phyloP scores from a whole-genome alignment of 148 eudicot species.

The Euryodendron excelsum region DNA sequence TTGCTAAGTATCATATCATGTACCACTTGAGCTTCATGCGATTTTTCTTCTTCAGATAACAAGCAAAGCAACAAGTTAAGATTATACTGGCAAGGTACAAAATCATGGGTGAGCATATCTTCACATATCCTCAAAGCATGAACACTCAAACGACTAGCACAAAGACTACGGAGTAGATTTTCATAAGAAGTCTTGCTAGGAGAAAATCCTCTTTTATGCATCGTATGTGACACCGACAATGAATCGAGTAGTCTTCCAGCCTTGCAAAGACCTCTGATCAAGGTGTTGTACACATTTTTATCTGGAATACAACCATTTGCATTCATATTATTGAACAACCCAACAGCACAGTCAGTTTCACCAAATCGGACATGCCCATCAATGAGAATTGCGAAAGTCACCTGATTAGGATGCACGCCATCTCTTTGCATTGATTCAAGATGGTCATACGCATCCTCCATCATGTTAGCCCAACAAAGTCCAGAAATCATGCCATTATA shows the following conservation, averaged over 20 bases:
- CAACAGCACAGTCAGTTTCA: conserved; percentile 34
- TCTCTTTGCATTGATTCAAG: conserved; percentile 33
- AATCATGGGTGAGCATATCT: conserved; percentile 36
- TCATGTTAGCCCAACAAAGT: conserved; percentile 30
- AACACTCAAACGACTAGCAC: conserved; percentile 18
- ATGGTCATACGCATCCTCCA: conserved; percentile 37
- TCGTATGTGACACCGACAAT: conserved; percentile 31
- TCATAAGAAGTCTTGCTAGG: conserved; percentile 39
- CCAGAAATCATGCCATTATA: conserved; percentile 42
- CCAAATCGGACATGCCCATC: conserved; percentile 35
- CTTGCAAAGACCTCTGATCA: conserved; percentile 38
- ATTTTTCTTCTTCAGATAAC: conserved; percentile 30
- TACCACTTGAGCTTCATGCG: conserved; percentile 5
- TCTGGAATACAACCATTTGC: conserved; percentile 35
- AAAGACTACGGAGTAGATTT: conserved; percentile 32
- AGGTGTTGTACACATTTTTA: conserved; percentile 25
- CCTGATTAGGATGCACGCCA: conserved; percentile 39
- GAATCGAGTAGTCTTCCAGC: conserved; percentile 41
- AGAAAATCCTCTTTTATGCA: conserved; percentile 43
- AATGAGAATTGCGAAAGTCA: conserved; percentile 44
- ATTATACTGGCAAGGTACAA: conserved; percentile 29
- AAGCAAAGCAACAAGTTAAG: conserved; percentile 24
- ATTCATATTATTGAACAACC: conserved; percentile 36
- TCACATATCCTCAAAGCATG: conserved; percentile 33
- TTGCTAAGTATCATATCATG: conserved; percentile 12